Base-by-base conservation (phyloP, 306 rosid species). In the Ziziphus jujuba region DNA sequence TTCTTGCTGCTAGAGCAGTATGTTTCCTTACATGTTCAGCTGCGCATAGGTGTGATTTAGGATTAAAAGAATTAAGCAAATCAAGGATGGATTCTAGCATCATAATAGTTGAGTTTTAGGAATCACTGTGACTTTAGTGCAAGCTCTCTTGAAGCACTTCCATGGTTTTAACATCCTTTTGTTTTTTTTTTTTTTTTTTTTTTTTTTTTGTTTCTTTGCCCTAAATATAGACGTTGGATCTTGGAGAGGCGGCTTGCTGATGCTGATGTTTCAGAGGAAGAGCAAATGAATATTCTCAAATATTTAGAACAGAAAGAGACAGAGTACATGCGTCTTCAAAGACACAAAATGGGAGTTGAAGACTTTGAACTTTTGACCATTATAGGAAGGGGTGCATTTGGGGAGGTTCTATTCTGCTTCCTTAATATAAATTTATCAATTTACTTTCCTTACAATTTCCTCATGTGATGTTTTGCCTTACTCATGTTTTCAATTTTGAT, bases 371-470 rank as follows among this genome's bases (percentile, higher is more conserved):
- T 83, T 25, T 69, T 90, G 78, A 90, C 95, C 40, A 86, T 90
- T 74, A 90, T 90, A 31, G 97, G 97, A 69, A 85, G 87, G 84
- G 97, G 97, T 62, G 97, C 95, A 59, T 90, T 90, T 70, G 97
- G 97, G 72, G 97, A 90, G 97, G 97, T 90, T 43, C 12, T 43
- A 1, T 51, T 50, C 65, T 61, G 33, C 14, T 23, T 24, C 17
- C 22, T 33, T 51, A 49, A 1, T 40, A 8, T 40, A 40, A 40
- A 40, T 40, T 40, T 40, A 9, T 40, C 3, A 40, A 40, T 40
- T 40, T 40, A 40, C 10, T 12, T 8, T 40, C 12, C 45, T 40
- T 40, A 9, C 45, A 8, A 2, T 7, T 7, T 5, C 5, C 6
- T 19, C 25, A 0, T 7, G 65, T 59, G 5, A 8, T 40, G 45